phyloP scores from a whole-genome alignment of 306 rosid genomes.

The Prunus mume region DNA sequence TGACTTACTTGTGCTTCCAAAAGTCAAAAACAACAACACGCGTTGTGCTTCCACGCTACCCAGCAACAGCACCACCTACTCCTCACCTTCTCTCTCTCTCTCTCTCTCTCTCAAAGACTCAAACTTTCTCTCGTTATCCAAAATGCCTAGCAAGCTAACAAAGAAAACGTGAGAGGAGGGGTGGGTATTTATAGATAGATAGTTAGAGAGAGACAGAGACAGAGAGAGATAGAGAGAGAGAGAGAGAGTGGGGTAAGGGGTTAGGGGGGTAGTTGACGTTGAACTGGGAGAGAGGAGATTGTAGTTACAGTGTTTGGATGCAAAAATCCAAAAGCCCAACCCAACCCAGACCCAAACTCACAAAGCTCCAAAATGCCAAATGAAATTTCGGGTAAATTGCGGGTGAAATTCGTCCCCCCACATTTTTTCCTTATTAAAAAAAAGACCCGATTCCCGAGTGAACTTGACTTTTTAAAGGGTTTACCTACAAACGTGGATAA shows the following conservation, averaged over 20 bases:
- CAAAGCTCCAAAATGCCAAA: slow-evolving; percentile 1
- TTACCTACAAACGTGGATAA: slow-evolving; percentile 35
- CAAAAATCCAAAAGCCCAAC: slow-evolving; percentile 6
- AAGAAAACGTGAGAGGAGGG: slow-evolving; percentile 2
- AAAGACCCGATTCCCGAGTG: neutral
- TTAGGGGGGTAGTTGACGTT: slow-evolving; percentile 33
- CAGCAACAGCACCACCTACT: slow-evolving; percentile 7
- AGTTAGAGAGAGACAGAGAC: neutral
- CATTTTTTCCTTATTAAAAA: neutral
- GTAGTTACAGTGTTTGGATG: slow-evolving; percentile 5
- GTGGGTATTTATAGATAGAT: slow-evolving; percentile 45
- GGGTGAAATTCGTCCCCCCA: neutral
- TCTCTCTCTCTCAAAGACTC: slow-evolving; percentile 22
- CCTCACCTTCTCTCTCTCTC: slow-evolving; percentile 17
- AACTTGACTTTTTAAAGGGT: slow-evolving; percentile 21
- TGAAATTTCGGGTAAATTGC: slow-evolving; percentile 25
- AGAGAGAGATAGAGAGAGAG: neutral
- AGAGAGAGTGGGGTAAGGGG: neutral
- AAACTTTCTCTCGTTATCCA: slow-evolving; percentile 3
- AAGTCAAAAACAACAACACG: neutral
- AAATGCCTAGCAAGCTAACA: slow-evolving; percentile 23
- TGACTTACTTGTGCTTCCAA: slow-evolving; percentile 15
- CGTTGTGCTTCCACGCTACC: neutral
- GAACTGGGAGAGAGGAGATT: neutral
- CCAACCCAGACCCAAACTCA: neutral